Conservation (phyloP, 2,329 filamentous ascomycete genomes). For the Fusarium decemcellulare region DNA sequence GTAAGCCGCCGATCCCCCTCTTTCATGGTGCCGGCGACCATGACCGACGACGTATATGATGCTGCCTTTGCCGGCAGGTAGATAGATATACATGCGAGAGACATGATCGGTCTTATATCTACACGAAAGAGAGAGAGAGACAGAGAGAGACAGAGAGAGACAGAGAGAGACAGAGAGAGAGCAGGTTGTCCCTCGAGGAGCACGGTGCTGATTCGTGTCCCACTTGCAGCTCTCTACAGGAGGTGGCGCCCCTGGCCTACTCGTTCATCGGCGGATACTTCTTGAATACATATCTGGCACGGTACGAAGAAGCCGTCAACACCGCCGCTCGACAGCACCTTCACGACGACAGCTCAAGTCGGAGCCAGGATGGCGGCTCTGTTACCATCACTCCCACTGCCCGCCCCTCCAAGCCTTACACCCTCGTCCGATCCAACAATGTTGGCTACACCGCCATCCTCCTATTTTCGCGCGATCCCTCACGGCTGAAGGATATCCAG, state of each 20-base stretch:
- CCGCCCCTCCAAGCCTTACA: slow-evolving; percentile 67
- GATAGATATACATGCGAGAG: slow-evolving; percentile 16
- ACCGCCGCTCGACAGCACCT: slow-evolving; percentile 62
- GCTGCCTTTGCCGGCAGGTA: slow-evolving; percentile 15
- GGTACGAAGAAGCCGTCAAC: slow-evolving; percentile 79
- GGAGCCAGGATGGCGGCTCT: slow-evolving; percentile 8
- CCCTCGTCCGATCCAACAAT: slow-evolving; percentile 79
- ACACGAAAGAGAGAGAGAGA: no score
- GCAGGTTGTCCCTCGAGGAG: slow-evolving; percentile 21
- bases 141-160: no score
- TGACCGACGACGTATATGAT: slow-evolving; percentile 13
- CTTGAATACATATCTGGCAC: slow-evolving; percentile 81
- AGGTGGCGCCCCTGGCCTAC: slow-evolving; percentile 87
- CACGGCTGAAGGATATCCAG: slow-evolving; percentile 75
- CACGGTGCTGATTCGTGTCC: slow-evolving; percentile 42
- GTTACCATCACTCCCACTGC: slow-evolving; percentile 24
- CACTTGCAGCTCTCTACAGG: slow-evolving; percentile 80
- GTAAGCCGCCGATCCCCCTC: slow-evolving; percentile 58
- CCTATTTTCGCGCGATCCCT: slow-evolving; percentile 80
- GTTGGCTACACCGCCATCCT: slow-evolving; percentile 92
- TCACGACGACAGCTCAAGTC: slow-evolving; percentile 23
- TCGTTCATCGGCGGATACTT: slow-evolving; percentile 89
- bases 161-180: neutral
- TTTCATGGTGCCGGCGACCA: slow-evolving; percentile 18
- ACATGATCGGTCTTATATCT: neutral